These are phyloP conservation scores for Colletotrichum siamense DNA, from an alignment of 2,329 filamentous ascomycete genomes.

Conservation along the genomic window DNA sequence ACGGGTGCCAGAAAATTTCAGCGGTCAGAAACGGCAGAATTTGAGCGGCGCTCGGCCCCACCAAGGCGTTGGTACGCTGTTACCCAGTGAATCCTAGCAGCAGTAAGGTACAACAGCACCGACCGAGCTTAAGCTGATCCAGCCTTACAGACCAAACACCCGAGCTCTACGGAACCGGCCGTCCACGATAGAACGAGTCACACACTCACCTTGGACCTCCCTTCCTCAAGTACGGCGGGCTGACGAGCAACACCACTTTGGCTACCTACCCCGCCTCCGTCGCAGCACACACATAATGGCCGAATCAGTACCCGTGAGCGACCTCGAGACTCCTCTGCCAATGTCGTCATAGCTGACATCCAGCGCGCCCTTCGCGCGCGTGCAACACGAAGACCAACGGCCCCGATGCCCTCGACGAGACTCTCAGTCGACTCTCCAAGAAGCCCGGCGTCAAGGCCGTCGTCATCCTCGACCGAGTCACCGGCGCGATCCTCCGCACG, in stretches of 20 bases:
- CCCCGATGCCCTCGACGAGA: conserved; percentile 68
- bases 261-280: not conserved
- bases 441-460: conserved; percentile 83
- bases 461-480: conserved; percentile 74
- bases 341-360: conserved; percentile 22
- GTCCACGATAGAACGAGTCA: not conserved
- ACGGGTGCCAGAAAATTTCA: conserved; percentile 29
- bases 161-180: not conserved
- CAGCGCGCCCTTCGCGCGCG: not conserved
- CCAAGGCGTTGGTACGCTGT: not conserved
- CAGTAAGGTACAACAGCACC: not conserved
- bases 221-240: not conserved
- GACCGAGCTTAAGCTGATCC: not conserved
- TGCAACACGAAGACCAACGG: conserved; percentile 39
- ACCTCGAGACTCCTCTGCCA: conserved; percentile 9
- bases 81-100: conserved; percentile 15
- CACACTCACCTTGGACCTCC: not conserved
- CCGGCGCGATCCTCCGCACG: conserved; percentile 76
- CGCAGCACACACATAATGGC: conserved; percentile 21
- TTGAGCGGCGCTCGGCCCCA: not conserved
- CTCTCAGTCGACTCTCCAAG: conserved; percentile 73
- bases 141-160: conserved; percentile 13
- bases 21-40: conserved; percentile 38
- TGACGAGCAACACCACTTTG: not conserved
- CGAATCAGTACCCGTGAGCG: conserved; percentile 21